A percentile compares a stretch with the other conserved stretches of the same genome.
Evolutionary conservation across 2,329 filamentous ascomycete genomes (phyloP).

Genomic region (Monilinia polystroma): DNA sequence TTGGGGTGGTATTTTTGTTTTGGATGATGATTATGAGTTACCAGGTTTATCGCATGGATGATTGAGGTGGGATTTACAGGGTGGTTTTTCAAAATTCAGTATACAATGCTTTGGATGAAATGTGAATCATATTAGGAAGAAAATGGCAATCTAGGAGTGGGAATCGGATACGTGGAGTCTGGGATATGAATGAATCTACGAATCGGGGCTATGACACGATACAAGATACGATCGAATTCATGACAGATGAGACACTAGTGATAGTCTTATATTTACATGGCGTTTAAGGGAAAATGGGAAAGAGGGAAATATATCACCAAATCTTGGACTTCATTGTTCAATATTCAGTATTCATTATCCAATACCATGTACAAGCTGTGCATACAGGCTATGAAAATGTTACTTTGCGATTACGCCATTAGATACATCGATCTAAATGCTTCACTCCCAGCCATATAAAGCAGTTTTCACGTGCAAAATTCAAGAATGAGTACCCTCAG

Average conservation of each 20-base stretch:
- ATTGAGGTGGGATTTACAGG: slow-evolving; percentile 42
- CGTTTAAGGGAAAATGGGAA: not conserved
- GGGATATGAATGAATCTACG: not conserved
- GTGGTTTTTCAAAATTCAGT: not conserved
- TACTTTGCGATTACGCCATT: not conserved
- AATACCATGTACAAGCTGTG: not conserved
- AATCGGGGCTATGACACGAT: not conserved
- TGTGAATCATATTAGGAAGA: not conserved
- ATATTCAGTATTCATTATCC: not conserved
- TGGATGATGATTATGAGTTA: slow-evolving; percentile 70
- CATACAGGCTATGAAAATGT: not conserved
- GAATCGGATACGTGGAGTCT: not conserved
- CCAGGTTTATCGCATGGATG: slow-evolving; percentile 51
- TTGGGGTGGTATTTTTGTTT: slow-evolving; percentile 59
- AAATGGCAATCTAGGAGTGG: not conserved
- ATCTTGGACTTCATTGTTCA: not conserved
- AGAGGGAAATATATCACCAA: not conserved
- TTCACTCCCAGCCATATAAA: too few species aligned
- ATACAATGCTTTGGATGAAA: not conserved
- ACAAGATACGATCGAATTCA: not conserved
- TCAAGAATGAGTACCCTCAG: too few species aligned
- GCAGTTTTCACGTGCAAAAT: too few species aligned
- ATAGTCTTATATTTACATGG: not conserved
- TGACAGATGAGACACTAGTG: not conserved
- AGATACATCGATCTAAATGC: not conserved